These are phyloP conservation scores for Coemansia sp. DNA, from an alignment of 192 early-diverging fungal genomes.

Conservation along the genomic window DNA sequence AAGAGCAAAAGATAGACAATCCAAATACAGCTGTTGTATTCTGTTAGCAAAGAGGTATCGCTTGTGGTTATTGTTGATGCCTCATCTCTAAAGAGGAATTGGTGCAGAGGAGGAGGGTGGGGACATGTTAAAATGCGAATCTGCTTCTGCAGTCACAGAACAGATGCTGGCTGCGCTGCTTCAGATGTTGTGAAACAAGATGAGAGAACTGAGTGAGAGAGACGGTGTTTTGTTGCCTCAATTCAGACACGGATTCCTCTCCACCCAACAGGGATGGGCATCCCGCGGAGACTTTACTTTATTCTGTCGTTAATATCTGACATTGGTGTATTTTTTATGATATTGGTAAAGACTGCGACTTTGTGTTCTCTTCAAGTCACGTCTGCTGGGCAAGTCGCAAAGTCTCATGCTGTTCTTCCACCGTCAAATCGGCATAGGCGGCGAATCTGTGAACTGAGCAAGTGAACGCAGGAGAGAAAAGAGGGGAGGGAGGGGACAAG, in stretches of 20 bases:
- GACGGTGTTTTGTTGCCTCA: not conserved
- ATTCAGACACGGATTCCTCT: not conserved
- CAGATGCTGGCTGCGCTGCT: not conserved
- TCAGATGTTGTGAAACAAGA: not conserved
- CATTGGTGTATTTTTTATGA: too few relatives aligned
- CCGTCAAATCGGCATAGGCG: not conserved
- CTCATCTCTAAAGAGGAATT: too few relatives aligned
- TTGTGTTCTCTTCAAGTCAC: not conserved
- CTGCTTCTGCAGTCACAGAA: too few relatives aligned
- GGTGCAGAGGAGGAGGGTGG: too few relatives aligned
- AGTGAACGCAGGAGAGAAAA: conserved; percentile 4
- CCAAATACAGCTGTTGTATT: not conserved
- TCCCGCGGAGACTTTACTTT: too few relatives aligned
- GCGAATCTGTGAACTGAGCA: conserved; percentile 1
- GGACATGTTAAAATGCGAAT: too few relatives aligned
- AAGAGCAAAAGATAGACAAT: not conserved
- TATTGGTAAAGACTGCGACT: not conserved
- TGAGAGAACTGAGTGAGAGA: not conserved
- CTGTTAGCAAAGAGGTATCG: not conserved
- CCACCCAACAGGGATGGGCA: not conserved
- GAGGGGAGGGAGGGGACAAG: conserved; percentile 10
- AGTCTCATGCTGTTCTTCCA: not conserved
- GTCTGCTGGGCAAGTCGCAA: not conserved
- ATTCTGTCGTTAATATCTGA: too few relatives aligned
- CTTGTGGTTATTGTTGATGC: not conserved